Base-by-base conservation (phyloP, 2,329 filamentous ascomycete species). In the Sphaerulina vaccinii region DNA sequence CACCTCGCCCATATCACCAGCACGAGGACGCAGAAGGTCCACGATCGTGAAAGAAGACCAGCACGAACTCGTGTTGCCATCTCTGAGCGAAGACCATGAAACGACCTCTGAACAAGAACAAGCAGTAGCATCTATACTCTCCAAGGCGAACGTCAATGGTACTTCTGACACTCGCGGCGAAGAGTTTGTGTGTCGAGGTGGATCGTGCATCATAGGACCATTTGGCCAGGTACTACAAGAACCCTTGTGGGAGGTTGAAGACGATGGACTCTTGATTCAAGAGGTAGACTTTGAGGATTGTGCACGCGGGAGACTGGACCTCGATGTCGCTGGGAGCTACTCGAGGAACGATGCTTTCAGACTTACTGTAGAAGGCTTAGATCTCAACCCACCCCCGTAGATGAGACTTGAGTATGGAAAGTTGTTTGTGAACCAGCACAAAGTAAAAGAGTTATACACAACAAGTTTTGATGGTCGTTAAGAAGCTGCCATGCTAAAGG, bases 231-330 rank as follows among this genome's bases (percentile, higher is more conserved):
- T 92, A 0, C 71, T 96, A 1, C 83, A 83, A 1, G 90, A 87
- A 0, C 91, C 91, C 0, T 75, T 93, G 52, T 96, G 90, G 90
- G 88, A 95, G 53, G 70, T 75, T 39, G 85, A 91, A 48, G 74
- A 85, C 49, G 77, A 82, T 3, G 80, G 82, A 0, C 68, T 96
- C 23, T 72, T 90, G 45, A 80, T 81, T 27, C 78, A 82, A 0
- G 88, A 93, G 58, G 85, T 91, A 3, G 90, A 96, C 65, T 86
- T 96, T 63, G 87, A 95, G 41, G 90, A 96, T 60, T 96, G 91
- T 62, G 81, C 90, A 59, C 78, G 88, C 8, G 91, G 90, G 0
- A 76, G 89, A 46, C 68, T 96, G 58, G 90, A 96, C 68, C 69
- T 96, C 40, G 91, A 96, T 73, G 84, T 88, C 32, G 89, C 83